Conservation (phyloP, 2,329 filamentous ascomycete genomes). For the Thyridium curvatum region DNA sequence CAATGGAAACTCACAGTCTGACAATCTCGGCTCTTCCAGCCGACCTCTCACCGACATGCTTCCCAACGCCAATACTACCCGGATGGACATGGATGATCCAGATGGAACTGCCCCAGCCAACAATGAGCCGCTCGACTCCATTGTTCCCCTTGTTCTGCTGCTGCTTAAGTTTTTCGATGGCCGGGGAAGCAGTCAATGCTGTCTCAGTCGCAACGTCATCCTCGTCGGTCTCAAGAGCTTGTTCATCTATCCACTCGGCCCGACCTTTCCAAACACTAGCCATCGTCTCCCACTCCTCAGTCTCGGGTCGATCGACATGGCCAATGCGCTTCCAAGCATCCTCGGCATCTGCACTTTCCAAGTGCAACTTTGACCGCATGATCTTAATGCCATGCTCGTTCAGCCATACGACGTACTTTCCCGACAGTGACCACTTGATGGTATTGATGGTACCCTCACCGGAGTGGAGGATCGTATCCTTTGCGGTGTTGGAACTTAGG, state of each 20-base stretch:
- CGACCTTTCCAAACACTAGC: conserved; percentile 90
- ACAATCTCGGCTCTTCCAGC: conserved; percentile 82
- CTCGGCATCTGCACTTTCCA: conserved; percentile 71
- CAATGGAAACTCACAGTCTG: conserved; percentile 64
- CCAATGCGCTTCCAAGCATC: conserved; percentile 92
- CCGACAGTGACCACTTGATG: conserved; percentile 91
- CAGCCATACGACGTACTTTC: conserved; percentile 89
- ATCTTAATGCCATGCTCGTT: conserved; percentile 98
- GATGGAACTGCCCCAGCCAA: conserved; percentile 93
- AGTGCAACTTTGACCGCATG: conserved; percentile 81
- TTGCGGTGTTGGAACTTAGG: conserved; percentile 69
- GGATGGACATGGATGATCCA: conserved; percentile 93
- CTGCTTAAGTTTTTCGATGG: conserved; percentile 40
- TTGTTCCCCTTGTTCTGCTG: conserved; percentile 40
- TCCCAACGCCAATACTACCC: conserved; percentile 60
- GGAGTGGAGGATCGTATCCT: conserved; percentile 80
- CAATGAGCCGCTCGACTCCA: conserved; percentile 70
- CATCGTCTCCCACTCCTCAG: conserved; percentile 91
- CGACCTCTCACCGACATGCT: conserved; percentile 61
- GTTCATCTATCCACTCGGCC: conserved; percentile 88
- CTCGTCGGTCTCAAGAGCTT: conserved; percentile 68
- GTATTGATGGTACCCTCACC: conserved; percentile 87
- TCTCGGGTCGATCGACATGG: conserved; percentile 83
- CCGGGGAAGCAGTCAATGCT: conserved; percentile 30
- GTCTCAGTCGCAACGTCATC: conserved; percentile 31